Base-by-base conservation (phyloP, 108 stramenopile genomes). In the Cyclotella distinguenda region DNA sequence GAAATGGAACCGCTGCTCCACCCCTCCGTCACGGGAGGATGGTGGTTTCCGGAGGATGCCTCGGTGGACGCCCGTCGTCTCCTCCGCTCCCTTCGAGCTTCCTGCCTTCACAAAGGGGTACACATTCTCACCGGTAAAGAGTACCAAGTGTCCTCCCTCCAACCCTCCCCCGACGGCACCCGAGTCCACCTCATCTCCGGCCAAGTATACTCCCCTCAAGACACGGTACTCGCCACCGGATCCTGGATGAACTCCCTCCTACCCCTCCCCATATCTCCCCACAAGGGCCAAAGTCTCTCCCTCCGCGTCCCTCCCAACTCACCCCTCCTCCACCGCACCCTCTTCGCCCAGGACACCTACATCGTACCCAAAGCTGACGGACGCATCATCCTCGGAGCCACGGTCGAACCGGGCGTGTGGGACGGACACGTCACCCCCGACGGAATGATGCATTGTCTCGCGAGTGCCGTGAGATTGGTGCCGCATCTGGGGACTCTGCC, bases 31-130 rank as follows among this genome's bases (percentile, higher is more conserved):
- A 63, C 89, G 23, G 96, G 96, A n/a, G 96, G 93, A 15, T 97
- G 93, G 93, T 97, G 94, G 94, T 97, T 92, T 66, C 91, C 93
- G 10, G 87, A 95, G 42, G 96, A 97, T 77, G 94, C 94, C 69
- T 85, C 84, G 45, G 93, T 97, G 21, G 96, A 97, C 77, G 91
- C 96, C 4, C 64, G 92, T 39, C 70, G 89, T 27, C 64, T 95
- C 60, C 84, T 86, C 4, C 52, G 77, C 27, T 77, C 79, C 45
- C 63, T 97, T 34, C 60, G 85, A 61, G 84, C 87, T 38, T 82
- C 91, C 0, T 95, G 94, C 63, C 72, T 79, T 10, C 84, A 75
- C 23, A 70, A 72, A 11, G 96, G 96, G 21, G 96, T 95, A n/a
- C 84, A 95, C 45, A 76, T 97, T 21, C 52, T 85, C 38, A 60